These are phyloP conservation scores for Dipteronia dyeriana DNA, from an alignment of 345 rosid species.

Conservation along the genomic window DNA sequence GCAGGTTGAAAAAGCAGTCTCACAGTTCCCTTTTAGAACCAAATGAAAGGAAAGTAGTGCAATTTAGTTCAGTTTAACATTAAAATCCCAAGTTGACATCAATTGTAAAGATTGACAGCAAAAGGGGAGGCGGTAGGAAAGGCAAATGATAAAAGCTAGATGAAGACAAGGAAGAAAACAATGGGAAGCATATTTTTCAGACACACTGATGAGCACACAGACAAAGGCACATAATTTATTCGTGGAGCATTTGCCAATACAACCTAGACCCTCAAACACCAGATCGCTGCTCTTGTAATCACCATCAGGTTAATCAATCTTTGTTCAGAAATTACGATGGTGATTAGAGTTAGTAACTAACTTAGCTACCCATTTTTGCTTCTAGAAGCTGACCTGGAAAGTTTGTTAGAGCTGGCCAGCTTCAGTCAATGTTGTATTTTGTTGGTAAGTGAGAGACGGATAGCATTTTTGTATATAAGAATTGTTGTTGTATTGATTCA, in stretches of 20 bases:
- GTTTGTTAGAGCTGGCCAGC: too few relatives aligned
- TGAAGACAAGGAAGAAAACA: not conserved
- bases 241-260: not conserved
- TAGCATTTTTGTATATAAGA: too few relatives aligned
- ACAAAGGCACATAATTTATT: not conserved
- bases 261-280: too few relatives aligned
- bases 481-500: too few relatives aligned
- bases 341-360: too few relatives aligned
- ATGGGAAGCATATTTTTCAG: conserved; percentile 3
- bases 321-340: too few relatives aligned
- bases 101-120: not conserved
- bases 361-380: too few relatives aligned
- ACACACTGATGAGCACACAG: not conserved
- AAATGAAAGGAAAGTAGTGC: conserved; percentile 12
- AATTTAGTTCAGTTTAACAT: conserved; percentile 9
- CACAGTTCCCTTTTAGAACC: conserved; percentile 69
- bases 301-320: too few relatives aligned
- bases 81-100: not conserved
- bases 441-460: too few relatives aligned
- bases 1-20: conserved; percentile 92
- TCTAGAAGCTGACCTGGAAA: too few relatives aligned
- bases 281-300: too few relatives aligned
- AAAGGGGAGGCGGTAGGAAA: not conserved
- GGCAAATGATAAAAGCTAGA: not conserved
- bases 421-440: too few relatives aligned